These are phyloP conservation scores for Primulina tabacum DNA, from an alignment of 257 asterid species.

Conservation along the genomic window DNA sequence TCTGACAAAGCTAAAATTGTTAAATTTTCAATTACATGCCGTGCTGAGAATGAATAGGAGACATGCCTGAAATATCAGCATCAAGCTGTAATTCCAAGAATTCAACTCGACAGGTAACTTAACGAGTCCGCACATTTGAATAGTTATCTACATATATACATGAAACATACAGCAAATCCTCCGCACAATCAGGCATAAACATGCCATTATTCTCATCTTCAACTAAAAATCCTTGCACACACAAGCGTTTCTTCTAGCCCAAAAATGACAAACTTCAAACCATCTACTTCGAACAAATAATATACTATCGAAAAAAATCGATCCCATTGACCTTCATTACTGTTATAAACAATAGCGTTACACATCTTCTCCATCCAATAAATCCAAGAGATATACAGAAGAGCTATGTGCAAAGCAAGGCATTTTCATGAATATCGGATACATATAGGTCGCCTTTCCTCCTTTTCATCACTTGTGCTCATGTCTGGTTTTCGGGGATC, in stretches of 20 bases:
- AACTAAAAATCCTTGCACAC: constrained; percentile 24
- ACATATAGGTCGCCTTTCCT: not conserved
- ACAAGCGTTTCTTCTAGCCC: constrained; percentile 24
- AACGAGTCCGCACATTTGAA: constrained; percentile 6
- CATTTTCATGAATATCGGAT: not conserved
- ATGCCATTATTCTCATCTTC: constrained; percentile 25
- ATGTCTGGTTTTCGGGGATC: constrained; percentile 19
- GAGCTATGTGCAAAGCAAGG: not conserved
- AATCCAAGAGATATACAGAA: constrained; percentile 24
- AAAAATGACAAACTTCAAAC: constrained; percentile 20
- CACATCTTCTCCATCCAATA: constrained; percentile 20
- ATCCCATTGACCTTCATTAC: constrained; percentile 19
- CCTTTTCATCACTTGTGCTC: not conserved
- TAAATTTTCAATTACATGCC: not conserved
- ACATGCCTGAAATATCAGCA: not conserved
- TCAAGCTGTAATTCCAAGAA: not conserved
- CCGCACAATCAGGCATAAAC: constrained; percentile 23
- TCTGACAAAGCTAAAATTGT: not conserved
- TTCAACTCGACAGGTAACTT: not conserved
- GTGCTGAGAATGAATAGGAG: not conserved
- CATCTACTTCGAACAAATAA: constrained; percentile 25
- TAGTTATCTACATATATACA: constrained; percentile 20
- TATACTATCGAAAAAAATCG: not conserved
- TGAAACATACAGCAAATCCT: constrained; percentile 18
- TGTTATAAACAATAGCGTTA: constrained; percentile 11